Base-by-base conservation (phyloP, 2,329 filamentous ascomycete species). In the Botryotinia calthae region DNA sequence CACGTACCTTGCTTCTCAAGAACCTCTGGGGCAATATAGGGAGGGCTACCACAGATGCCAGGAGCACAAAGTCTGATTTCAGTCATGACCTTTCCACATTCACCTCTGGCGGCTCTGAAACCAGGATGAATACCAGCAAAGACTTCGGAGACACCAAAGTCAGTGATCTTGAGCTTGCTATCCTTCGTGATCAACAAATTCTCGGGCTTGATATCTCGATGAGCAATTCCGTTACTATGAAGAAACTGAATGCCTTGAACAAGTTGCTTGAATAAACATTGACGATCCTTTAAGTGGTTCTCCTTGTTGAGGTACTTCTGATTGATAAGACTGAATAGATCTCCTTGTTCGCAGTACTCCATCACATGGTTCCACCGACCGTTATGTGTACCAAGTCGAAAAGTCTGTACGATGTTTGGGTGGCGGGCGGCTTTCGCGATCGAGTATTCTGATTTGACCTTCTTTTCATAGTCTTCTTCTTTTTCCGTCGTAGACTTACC, bases 221-320 rank as follows among this genome's bases (percentile, higher is more conserved):
- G 94, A 1, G 94, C 94, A 79, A 97, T 95, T 73, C 94, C 94
- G 78, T 95, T 90, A 74, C 85, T 85, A 82, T 97, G 94, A 34
- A 97, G 85, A 80, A 97, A 96, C 78, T 90, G 87, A 75, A 97
- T 88, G 28, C 94, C 94, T 78, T 93, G 91, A 46, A 96, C 84
- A 42, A 97, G 85, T 82, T 97, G 94, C 85, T 97, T 97, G 87
- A 97, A 97, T 75, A 97, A 86, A 82, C 94, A 97, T 46, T 92
- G 84, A 16, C 92, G 90, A 79, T 97, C 93, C 72, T 87, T 85
- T 25, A 87, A 68, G 37, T 90, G 89, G 72, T 92, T 89, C 10
- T 90, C 86, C 4, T 85, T 83, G 72, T 85, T 87, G 75, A 97
- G 88, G 78, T 91, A 91, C 48, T 88, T 87, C 80, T 91, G 91